These are phyloP conservation scores for Malus hybrid DNA, from an alignment of 331 rosid species.

Conservation along the genomic window DNA sequence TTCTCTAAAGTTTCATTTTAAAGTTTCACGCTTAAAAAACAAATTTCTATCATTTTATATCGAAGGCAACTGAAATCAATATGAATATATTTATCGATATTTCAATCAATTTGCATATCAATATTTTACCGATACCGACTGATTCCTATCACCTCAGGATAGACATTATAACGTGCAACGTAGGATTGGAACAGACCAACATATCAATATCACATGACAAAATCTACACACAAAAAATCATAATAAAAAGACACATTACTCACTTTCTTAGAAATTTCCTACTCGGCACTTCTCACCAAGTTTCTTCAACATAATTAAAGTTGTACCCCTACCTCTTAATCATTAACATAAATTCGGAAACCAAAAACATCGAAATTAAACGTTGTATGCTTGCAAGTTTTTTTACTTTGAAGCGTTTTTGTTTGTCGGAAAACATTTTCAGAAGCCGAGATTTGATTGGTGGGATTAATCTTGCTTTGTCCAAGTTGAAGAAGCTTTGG, in stretches of 20 bases:
- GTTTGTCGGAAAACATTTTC: too few relatives aligned
- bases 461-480: background rate
- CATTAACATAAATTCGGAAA: background rate
- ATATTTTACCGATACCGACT: too few relatives aligned
- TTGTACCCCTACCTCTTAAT: background rate
- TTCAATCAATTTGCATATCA: too few relatives aligned
- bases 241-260: background rate
- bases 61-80: too few relatives aligned
- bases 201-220: background rate
- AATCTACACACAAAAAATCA: background rate
- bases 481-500: background rate
- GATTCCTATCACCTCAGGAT: too few relatives aligned
- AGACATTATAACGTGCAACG: background rate
- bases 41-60: too few relatives aligned
- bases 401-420: background rate
- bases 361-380: background rate
- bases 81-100: too few relatives aligned
- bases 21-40: too few relatives aligned
- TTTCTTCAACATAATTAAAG: background rate
- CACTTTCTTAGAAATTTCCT: slow-evolving; percentile 19
- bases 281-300: background rate
- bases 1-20: too few relatives aligned
- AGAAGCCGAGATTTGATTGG: background rate
- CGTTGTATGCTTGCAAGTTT: background rate
- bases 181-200: background rate